These are phyloP conservation scores for Puya raimondii DNA, from an alignment of 176 grass and related monocot genomes.

Conservation along the genomic window DNA sequence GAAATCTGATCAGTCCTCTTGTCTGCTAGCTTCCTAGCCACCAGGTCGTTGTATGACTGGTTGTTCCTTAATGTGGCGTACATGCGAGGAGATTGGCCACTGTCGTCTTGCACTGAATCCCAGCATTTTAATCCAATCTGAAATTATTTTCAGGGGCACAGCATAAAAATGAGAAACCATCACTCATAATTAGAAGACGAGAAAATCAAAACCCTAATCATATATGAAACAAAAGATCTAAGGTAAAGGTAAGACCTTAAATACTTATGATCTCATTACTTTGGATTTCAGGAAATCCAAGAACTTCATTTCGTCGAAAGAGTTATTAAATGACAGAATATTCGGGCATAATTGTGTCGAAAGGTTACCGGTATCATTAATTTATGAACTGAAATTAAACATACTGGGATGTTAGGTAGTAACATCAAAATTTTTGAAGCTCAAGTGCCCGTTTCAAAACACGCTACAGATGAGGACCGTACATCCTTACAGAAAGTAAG, in stretches of 20 bases:
- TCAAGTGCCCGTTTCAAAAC: not conserved
- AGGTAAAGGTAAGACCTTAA: too few species aligned
- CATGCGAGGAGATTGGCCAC: conserved; percentile 54
- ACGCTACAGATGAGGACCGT: conserved; percentile 1
- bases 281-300: too few species aligned
- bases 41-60: conserved; percentile 64
- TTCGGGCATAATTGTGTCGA: too few species aligned
- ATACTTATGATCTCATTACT: too few species aligned
- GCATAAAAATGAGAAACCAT: conserved; percentile 7
- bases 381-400: too few species aligned
- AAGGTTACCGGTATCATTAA: too few species aligned
- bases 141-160: conserved; percentile 3
- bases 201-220: too few species aligned
- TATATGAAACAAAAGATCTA: too few species aligned
- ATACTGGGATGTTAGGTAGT: too few species aligned
- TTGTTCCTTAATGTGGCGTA: conserved; percentile 67
- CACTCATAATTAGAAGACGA: not conserved
- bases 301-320: too few species aligned
- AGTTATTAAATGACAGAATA: too few species aligned
- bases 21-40: conserved; percentile 58
- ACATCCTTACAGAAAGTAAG: not conserved
- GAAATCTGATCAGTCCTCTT: conserved; percentile 57
- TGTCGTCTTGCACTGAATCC: conserved; percentile 57
- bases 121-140: conserved; percentile 91
- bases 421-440: too few species aligned